Percentiles rank a stretch among this genome's conserved stretches.
These are phyloP conservation scores for Phytopythium sindhum DNA, from an alignment of 352 stramenopile species.

Conservation along the genomic window DNA sequence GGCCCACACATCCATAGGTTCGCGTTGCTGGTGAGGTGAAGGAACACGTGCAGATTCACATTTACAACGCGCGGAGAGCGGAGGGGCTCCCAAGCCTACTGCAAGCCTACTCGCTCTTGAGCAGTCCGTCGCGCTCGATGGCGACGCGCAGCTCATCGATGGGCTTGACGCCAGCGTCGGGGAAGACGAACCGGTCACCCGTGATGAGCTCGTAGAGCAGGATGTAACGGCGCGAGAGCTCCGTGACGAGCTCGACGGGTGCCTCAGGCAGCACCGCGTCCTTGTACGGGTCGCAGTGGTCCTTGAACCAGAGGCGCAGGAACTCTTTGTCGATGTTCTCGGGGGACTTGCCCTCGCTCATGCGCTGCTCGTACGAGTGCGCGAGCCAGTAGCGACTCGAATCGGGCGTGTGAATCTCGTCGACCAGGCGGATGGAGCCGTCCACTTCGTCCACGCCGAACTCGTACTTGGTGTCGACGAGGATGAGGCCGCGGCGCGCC, in stretches of 20 bases:
- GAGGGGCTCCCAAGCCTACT: not conserved
- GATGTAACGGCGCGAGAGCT: constrained; percentile 97
- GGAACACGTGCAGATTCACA: not conserved
- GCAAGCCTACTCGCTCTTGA: constrained; percentile 18
- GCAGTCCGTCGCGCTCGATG: constrained; percentile 5
- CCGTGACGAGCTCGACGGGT: constrained; percentile 93
- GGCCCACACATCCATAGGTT: not conserved
- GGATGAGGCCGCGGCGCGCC: constrained; percentile 91
- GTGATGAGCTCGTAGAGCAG: constrained; percentile 99
- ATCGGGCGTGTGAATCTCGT: constrained; percentile 99
- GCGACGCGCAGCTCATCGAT: constrained; percentile 34
- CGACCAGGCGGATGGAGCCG: constrained; percentile 95
- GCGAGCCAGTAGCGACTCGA: constrained; percentile 95
- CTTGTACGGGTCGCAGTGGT: constrained; percentile 99
- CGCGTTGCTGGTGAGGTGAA: not conserved
- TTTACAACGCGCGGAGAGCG: not conserved
- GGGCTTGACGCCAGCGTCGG: constrained; percentile 12
- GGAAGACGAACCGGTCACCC: constrained; percentile 92
- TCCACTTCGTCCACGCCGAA: constrained; percentile 73
- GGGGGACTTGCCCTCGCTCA: constrained; percentile 86
- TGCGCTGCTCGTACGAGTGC: constrained; percentile 88
- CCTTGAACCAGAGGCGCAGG: constrained; percentile 96
- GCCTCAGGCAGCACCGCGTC: constrained; percentile 94
- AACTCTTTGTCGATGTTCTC: constrained; percentile 99
- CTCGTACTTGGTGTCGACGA: constrained; percentile 99